phyloP scores from a whole-genome alignment of 345 rosid species.

The Brassica carinata region DNA sequence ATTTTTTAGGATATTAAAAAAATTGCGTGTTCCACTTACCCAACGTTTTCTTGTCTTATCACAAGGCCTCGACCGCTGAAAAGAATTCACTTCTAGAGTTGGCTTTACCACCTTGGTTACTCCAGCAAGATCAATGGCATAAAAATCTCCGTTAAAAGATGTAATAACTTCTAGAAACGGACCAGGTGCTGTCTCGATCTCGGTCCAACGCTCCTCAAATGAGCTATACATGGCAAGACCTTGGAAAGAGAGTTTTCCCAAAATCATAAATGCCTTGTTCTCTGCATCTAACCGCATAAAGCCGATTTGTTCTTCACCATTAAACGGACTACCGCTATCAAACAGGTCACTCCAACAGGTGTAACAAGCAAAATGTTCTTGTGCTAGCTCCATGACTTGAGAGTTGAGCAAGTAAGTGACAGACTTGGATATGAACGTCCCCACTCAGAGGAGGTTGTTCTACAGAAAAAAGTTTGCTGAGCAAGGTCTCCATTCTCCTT shows the following conservation, averaged over 20 bases:
- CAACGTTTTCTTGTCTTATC: constrained; percentile 19
- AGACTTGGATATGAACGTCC: constrained; percentile 1
- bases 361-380: constrained; percentile 28
- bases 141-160: no score
- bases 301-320: neutral
- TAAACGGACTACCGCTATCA: neutral
- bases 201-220: no score
- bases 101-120: constrained; percentile 19
- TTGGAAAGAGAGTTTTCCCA: no score
- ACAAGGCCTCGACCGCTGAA: neutral
- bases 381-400: constrained; percentile 18
- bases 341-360: neutral
- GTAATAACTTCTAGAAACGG: no score
- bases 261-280: no score
- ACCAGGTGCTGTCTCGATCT: no score
- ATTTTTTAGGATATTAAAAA: no score
- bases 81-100: constrained; percentile 1
- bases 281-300: neutral
- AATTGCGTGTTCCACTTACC: constrained; percentile 4
- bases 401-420: constrained; percentile 14
- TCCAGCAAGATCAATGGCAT: neutral
- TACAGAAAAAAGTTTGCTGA: no score
- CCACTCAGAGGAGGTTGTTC: no score
- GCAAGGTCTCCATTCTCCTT: neutral
- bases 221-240: no score